Conservation (phyloP, 2,329 filamentous ascomycete species). For the Graphilbum fragrans region DNA sequence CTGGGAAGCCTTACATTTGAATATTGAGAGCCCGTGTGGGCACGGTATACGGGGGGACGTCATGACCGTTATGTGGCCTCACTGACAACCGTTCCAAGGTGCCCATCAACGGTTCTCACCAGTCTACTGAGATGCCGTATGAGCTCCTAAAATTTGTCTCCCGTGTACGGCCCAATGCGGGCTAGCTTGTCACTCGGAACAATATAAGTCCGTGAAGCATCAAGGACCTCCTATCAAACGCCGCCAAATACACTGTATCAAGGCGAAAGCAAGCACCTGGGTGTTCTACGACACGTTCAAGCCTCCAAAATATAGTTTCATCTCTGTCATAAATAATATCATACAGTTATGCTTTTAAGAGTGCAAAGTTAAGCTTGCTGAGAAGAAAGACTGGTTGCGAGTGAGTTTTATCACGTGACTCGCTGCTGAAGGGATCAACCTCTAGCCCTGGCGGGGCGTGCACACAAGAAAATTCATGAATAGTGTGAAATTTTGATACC, state of each 20-base stretch:
- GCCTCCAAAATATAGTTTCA: no score
- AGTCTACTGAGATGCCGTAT: constrained; percentile 1
- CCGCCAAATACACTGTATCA: no score
- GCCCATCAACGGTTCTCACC: not conserved
- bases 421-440: not conserved
- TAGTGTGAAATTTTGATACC: constrained; percentile 6
- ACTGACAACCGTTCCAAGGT: not conserved
- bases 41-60: constrained; percentile 53
- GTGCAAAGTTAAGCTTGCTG: no score
- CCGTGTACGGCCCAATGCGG: not conserved
- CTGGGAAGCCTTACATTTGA: constrained; percentile 39
- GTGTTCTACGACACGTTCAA: no score
- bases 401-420: not conserved
- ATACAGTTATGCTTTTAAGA: no score
- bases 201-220: not conserved
- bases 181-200: constrained; percentile 1
- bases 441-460: constrained; percentile 6
- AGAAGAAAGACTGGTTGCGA: no score
- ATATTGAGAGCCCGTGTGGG: constrained; percentile 44
- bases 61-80: constrained; percentile 34
- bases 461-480: constrained; percentile 8
- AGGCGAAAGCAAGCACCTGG: no score
- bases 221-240: no score
- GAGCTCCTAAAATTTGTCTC: constrained; percentile 8
- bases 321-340: no score